Base-by-base conservation (phyloP, 2,329 filamentous ascomycete genomes). In the Ophiocordyceps polyrhachis-furcata region DNA sequence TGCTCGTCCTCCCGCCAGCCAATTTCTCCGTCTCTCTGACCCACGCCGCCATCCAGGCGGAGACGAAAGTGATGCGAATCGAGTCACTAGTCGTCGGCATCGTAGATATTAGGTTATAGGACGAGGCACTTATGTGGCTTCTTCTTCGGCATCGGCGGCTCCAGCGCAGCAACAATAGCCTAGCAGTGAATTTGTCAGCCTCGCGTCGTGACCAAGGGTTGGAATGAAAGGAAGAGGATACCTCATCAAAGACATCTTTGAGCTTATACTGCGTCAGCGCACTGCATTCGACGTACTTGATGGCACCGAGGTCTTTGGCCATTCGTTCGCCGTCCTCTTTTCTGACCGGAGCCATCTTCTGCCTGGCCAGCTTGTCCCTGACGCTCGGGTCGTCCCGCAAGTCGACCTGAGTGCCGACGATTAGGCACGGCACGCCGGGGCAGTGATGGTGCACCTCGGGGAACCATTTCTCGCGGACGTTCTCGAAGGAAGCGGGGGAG, bases 211-310 rank as follows among this genome's bases (percentile, higher is more conserved):
- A 9, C 20, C 21, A 15, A 31, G 15, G 11, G 12, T 12, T 25
- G 5, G 17, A 15, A 11, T 31, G 43, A 15, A 19, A 3, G 11
- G 14, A 5, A 40, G 3, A 11, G 43, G 15, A 55, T 74, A 94
- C 88, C 83, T 96, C 91, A 58, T 98, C 91, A 65, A 98, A 98
- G 17, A 98, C 91, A 60, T 96, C 91, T 73, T 98, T 98, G 52
- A 98, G 69, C 68, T 95, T 95, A 69, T 88, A 95, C 70, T 98
- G 91, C 50, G 91, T 96, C 63, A 98, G 69, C 47, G 91, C 91
- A 60, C 88, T 95, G 70, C 91, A 98, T 69, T 98, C 91, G 51
- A 96, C 91, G 56, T 98, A 98, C 71, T 95, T 96, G 56, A 98
- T 86, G 5, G 91, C 91, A 49, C 87, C 87, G n/a, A 96, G 69